Percentiles rank a stretch among this genome's conserved stretches.
Evolutionary conservation across 2,329 filamentous ascomycete species (phyloP).

Genomic region (Onygenales sp.): DNA sequence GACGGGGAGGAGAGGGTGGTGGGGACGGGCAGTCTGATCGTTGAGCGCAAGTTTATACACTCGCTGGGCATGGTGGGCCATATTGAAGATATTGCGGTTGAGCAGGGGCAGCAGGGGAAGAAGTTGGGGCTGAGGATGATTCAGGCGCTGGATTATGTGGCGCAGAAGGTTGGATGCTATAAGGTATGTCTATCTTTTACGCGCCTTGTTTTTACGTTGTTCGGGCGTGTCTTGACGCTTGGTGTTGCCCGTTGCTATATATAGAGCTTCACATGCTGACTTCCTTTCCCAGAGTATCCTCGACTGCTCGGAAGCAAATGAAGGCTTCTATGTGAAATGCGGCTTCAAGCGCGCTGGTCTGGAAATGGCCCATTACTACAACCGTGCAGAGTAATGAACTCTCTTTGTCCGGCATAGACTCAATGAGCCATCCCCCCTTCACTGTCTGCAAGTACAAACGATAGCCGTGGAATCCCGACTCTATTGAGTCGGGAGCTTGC

Average conservation of each 20-base stretch:
- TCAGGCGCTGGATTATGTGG: slow-evolving; percentile 82
- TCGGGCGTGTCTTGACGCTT: neutral
- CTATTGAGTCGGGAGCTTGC: too few species aligned
- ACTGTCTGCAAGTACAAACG: too few species aligned
- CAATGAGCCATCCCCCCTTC: too few species aligned
- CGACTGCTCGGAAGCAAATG: slow-evolving; percentile 91
- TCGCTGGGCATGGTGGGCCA: slow-evolving; percentile 60
- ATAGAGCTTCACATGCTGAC: slow-evolving; percentile 4
- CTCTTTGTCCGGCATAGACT: neutral
- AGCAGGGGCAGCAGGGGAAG: slow-evolving; percentile 93
- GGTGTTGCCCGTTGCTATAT: neutral
- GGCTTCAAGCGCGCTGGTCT: slow-evolving; percentile 85
- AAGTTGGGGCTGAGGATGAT: slow-evolving; percentile 89
- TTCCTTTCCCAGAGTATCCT: slow-evolving; percentile 60
- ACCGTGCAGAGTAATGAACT: slow-evolving; percentile 1
- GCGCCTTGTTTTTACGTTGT: slow-evolving; percentile 1
- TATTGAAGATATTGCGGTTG: slow-evolving; percentile 95
- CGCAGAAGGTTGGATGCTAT: slow-evolving; percentile 84
- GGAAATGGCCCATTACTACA: slow-evolving; percentile 95
- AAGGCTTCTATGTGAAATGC: slow-evolving; percentile 97
- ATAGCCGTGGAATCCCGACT: too few species aligned
- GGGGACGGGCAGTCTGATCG: slow-evolving; percentile 81
- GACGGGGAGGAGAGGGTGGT: slow-evolving; percentile 64
- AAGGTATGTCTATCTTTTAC: slow-evolving; percentile 45
- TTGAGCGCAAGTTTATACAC: slow-evolving; percentile 69